Conservation (phyloP, 1,284 basidiomycete genomes). For the Cryptococcus hybrid region DNA sequence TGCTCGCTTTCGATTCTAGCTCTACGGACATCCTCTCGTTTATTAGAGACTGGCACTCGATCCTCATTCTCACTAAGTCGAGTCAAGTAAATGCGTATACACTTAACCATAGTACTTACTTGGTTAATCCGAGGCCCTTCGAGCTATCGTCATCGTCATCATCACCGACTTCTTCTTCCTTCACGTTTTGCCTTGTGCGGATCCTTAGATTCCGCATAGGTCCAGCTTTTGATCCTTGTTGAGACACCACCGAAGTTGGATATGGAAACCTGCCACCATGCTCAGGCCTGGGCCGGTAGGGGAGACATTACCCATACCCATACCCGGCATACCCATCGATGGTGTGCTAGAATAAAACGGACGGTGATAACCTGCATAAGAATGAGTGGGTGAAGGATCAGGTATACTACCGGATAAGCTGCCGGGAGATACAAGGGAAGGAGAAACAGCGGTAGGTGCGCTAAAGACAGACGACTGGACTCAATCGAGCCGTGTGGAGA, state of each 20-base stretch:
- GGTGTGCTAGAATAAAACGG: constrained; percentile 1
- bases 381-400: constrained; percentile 5
- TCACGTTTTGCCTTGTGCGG: neutral
- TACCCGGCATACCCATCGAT: constrained; percentile 8
- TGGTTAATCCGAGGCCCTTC: constrained; percentile 6
- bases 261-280: constrained; percentile 21
- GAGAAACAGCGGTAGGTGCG: constrained; percentile 9
- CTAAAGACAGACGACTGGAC: constrained; percentile 10
- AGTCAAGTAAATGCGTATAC: neutral
- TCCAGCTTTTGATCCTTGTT: neutral
- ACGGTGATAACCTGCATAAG: constrained; percentile 1
- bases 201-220: neutral
- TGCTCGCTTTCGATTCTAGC: constrained; percentile 41
- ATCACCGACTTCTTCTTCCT: constrained; percentile 14
- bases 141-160: constrained; percentile 13
- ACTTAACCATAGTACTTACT: neutral
- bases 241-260: constrained; percentile 1
- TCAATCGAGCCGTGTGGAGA: constrained; percentile 7
- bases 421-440: constrained; percentile 12
- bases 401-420: constrained; percentile 3
- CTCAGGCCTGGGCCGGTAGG: constrained; percentile 14
- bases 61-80: constrained; percentile 8
- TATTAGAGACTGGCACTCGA: constrained; percentile 11
- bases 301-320: constrained; percentile 1
- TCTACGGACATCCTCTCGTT: constrained; percentile 26